Percentiles rank a stretch among this genome's conserved stretches.
Conservation (phyloP, 164 flowering plant species). For the Tetracentron sinense region DNA sequence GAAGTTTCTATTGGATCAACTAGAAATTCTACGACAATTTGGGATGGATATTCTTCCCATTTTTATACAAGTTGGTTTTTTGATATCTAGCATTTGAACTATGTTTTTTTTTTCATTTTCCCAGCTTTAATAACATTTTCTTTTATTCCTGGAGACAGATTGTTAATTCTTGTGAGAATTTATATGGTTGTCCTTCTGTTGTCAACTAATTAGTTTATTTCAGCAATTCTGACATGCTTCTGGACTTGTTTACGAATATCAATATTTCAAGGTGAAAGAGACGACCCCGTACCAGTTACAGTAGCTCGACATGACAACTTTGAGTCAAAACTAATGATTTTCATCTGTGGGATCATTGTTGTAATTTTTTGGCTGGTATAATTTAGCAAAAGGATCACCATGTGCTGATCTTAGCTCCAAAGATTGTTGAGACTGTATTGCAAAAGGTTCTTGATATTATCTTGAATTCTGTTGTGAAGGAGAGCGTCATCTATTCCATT, state of each 20-base stretch:
- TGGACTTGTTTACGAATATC: conserved; percentile 42
- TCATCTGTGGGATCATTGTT: conserved; percentile 3
- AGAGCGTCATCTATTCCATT: conserved; percentile 82
- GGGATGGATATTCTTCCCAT: conserved; percentile 64
- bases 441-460: conserved; percentile 52
- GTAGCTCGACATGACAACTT: neutral
- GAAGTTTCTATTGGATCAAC: conserved; percentile 41
- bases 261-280: conserved; percentile 85
- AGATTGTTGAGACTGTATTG: conserved; percentile 54
- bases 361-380: conserved; percentile 84
- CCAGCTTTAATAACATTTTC: conserved; percentile 7
- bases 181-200: conserved; percentile 61
- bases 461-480: conserved; percentile 65
- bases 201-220: conserved; percentile 60
- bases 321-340: conserved; percentile 9
- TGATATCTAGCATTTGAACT: neutral
- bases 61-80: conserved; percentile 59
- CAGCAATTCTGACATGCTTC: conserved; percentile 62
- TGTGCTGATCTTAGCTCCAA: conserved; percentile 55
- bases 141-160: conserved; percentile 45
- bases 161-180: conserved; percentile 65
- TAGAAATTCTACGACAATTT: conserved; percentile 59
- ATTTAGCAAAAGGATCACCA: conserved; percentile 76
- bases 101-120: neutral
- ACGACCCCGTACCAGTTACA: conserved; percentile 2